phyloP scores from a whole-genome alignment of 139 green algal genomes.

The Diplosphaera chodatii region DNA sequence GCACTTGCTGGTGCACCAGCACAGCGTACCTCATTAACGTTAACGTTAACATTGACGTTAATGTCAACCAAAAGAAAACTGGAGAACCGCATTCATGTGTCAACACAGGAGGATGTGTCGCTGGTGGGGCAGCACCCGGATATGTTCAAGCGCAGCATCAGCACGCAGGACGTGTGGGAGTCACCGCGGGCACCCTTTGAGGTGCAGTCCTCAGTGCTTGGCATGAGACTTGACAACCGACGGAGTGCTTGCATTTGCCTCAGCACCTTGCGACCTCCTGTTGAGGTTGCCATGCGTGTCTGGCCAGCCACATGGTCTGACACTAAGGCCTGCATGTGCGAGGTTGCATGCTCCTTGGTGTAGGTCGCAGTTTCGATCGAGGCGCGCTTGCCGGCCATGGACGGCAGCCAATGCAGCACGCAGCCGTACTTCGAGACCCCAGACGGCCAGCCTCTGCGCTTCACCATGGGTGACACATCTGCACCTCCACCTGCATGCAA shows the following conservation, averaged over 20 bases:
- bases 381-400: background rate
- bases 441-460: background rate
- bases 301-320: too few relatives aligned
- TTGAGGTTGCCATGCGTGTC: too few relatives aligned
- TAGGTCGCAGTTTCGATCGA: background rate
- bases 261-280: too few relatives aligned
- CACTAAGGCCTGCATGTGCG: too few relatives aligned
- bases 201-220: slow-evolving; percentile 23
- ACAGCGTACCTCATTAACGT: too few relatives aligned
- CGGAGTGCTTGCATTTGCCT: too few relatives aligned
- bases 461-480: background rate
- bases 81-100: too few relatives aligned
- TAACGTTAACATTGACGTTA: too few relatives aligned
- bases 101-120: slow-evolving; percentile 7
- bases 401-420: slow-evolving; percentile 9
- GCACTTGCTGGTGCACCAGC: too few relatives aligned
- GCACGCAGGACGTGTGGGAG: slow-evolving; percentile 63
- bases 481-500: too few relatives aligned
- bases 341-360: too few relatives aligned
- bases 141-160: slow-evolving; percentile 44
- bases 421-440: slow-evolving; percentile 3
- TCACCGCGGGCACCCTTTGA: slow-evolving; percentile 66
- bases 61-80: too few relatives aligned
- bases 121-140: slow-evolving; percentile 12
- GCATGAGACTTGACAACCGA: background rate